Conservation (phyloP, 306 rosid species). For the Trifolium fragiferum region DNA sequence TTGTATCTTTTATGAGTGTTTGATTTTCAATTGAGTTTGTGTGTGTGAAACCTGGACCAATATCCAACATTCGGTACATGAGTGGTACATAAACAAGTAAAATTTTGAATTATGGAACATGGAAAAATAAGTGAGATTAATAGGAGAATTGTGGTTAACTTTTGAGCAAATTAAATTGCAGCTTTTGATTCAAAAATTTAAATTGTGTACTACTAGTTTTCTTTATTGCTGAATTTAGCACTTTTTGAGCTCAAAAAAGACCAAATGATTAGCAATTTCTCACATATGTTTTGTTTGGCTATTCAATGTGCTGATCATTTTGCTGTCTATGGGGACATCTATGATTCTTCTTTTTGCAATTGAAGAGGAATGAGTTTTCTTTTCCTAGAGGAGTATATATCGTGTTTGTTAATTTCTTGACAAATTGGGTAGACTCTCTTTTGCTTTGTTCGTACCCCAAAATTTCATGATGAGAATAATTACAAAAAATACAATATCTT, state of each 20-base stretch:
- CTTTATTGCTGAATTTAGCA: slow-evolving; percentile 6
- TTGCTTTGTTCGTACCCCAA: slow-evolving; percentile 19
- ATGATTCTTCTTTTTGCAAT: slow-evolving; percentile 35
- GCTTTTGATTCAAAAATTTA: slow-evolving; percentile 34
- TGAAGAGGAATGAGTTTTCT: background rate
- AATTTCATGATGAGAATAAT: slow-evolving; percentile 5
- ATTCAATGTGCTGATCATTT: background rate
- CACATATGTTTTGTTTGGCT: slow-evolving; percentile 19
- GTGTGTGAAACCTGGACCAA: no score
- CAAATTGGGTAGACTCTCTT: background rate
- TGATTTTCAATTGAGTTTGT: no score
- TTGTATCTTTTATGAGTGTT: no score
- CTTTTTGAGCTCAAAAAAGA: slow-evolving; percentile 30
- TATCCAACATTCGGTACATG: no score
- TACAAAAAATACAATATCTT: background rate
- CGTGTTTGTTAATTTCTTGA: slow-evolving; percentile 12
- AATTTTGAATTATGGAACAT: slow-evolving; percentile 21
- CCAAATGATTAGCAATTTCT: slow-evolving; percentile 30
- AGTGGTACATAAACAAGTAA: background rate
- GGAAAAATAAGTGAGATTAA: slow-evolving; percentile 23
- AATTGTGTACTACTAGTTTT: background rate
- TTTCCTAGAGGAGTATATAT: background rate
- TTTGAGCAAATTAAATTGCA: slow-evolving; percentile 27
- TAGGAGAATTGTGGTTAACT: background rate
- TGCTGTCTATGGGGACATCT: slow-evolving; percentile 33